Percentiles rank a stretch among this genome's conserved stretches.
Conservation (phyloP, 345 rosid genomes). For the Dipteronia sinensis region DNA sequence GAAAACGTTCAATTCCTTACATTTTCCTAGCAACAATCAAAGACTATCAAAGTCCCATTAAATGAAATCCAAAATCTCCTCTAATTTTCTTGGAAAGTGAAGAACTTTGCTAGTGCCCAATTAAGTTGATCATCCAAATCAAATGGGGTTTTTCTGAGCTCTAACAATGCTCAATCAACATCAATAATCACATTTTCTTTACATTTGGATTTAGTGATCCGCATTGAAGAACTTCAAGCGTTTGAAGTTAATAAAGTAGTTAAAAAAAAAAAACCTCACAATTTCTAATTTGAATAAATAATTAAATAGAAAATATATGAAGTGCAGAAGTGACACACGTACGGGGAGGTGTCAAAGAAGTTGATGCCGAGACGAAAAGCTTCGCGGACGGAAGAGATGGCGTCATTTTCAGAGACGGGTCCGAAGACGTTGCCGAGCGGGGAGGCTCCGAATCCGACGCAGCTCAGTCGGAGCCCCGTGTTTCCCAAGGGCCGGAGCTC, state of each 20-base stretch:
- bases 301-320: not conserved
- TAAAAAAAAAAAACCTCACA: not conserved
- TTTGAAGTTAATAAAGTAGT: too few relatives aligned
- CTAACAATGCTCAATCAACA: not conserved
- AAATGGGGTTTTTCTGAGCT: not conserved
- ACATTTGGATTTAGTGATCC: too few relatives aligned
- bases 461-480: conserved; percentile 75
- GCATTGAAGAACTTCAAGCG: too few relatives aligned
- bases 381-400: conserved; percentile 71
- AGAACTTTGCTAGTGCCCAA: not conserved
- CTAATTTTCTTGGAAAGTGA: too few relatives aligned
- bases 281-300: not conserved
- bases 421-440: conserved; percentile 89
- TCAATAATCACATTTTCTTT: not conserved
- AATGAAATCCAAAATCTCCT: too few relatives aligned
- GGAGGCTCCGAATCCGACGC: conserved; percentile 90
- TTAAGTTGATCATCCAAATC: not conserved
- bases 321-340: conserved; percentile 20
- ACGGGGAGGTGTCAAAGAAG: conserved; percentile 99
- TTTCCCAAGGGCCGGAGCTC: conserved; percentile 64
- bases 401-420: conserved; percentile 77
- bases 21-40: not conserved
- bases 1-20: not conserved
- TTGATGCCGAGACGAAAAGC: conserved; percentile 88
- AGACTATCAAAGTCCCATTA: too few relatives aligned